Conservation (phyloP, 2,329 filamentous ascomycete species). For the Colletotrichum spaethianum region DNA sequence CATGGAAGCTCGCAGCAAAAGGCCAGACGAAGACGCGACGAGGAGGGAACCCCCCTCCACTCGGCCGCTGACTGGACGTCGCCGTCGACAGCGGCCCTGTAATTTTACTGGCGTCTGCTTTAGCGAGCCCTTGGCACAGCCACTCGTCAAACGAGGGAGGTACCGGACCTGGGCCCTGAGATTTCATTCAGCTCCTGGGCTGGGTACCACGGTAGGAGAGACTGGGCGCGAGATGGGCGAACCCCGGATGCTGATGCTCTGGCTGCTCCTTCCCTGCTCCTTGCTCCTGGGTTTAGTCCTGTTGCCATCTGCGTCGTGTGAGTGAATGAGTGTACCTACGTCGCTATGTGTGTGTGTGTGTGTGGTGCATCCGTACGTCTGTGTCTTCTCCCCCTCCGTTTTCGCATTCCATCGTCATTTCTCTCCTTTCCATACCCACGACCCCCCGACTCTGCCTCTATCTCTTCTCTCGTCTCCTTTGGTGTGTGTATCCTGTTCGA, state of each 20-base stretch:
- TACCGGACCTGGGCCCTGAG: too few relatives aligned
- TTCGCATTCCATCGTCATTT: conserved; percentile 5
- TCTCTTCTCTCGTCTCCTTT: not conserved
- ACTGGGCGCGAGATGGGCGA: not conserved
- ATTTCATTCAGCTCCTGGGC: not conserved
- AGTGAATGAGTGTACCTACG: not conserved
- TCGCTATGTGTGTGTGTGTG: not conserved
- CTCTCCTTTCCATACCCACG: conserved; percentile 1
- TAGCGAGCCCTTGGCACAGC: conserved; percentile 35
- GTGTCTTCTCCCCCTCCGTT: conserved; percentile 2
- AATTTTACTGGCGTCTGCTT: conserved; percentile 34
- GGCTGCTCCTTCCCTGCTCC: conserved; percentile 2
- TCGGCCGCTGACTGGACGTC: conserved; percentile 19
- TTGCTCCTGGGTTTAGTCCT: not conserved
- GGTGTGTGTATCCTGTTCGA: conserved; percentile 15
- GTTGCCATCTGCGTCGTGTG: not conserved
- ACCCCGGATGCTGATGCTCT: conserved; percentile 24
- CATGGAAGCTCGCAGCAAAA: not conserved
- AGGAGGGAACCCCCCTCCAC: conserved; percentile 34
- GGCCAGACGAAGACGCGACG: not conserved
- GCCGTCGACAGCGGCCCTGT: conserved; percentile 34
- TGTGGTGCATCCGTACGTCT: not conserved
- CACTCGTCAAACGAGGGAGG: conserved; percentile 17
- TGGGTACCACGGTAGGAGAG: not conserved
- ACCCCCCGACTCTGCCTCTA: not conserved